Evolutionary conservation across 1,139 yeast genomes (phyloP).

Genomic region (Pichia sp.): DNA sequence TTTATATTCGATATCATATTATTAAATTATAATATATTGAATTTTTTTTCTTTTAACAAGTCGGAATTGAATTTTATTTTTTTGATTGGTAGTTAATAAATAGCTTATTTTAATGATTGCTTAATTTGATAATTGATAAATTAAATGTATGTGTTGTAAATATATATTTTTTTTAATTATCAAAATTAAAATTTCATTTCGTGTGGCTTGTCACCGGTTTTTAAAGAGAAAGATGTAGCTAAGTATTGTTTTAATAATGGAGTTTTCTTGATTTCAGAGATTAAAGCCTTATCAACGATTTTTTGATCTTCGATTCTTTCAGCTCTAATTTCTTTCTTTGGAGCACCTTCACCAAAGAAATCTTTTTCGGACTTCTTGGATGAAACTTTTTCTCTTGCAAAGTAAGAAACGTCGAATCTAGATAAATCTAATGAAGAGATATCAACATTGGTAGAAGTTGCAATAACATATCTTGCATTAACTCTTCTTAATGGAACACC

Average conservation of each 20-base stretch:
- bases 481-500: conserved; percentile 99
- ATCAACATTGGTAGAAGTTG: conserved; percentile 89
- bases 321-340: conserved; percentile 83
- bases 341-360: conserved; percentile 67
- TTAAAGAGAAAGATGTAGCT: conserved; percentile 92
- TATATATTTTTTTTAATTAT: background rate
- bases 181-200: conserved; percentile 82
- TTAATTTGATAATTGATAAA: background rate
- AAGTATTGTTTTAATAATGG: conserved; percentile 97
- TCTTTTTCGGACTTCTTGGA: conserved; percentile 79
- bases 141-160: background rate
- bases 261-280: conserved; percentile 93
- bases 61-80: background rate
- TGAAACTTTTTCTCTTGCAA: conserved; percentile 86
- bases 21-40: background rate
- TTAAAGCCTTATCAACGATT: conserved; percentile 88
- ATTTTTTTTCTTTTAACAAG: background rate
- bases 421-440: conserved; percentile 77
- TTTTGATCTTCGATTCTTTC: conserved; percentile 98
- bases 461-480: conserved; percentile 97
- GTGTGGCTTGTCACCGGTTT: conserved; percentile 99
- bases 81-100: background rate
- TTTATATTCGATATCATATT: conserved; percentile 1
- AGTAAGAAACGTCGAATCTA: conserved; percentile 92
- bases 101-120: too few species aligned